These are phyloP conservation scores for Micractinium sp. DNA, from an alignment of 139 green algal species.

Conservation along the genomic window DNA sequence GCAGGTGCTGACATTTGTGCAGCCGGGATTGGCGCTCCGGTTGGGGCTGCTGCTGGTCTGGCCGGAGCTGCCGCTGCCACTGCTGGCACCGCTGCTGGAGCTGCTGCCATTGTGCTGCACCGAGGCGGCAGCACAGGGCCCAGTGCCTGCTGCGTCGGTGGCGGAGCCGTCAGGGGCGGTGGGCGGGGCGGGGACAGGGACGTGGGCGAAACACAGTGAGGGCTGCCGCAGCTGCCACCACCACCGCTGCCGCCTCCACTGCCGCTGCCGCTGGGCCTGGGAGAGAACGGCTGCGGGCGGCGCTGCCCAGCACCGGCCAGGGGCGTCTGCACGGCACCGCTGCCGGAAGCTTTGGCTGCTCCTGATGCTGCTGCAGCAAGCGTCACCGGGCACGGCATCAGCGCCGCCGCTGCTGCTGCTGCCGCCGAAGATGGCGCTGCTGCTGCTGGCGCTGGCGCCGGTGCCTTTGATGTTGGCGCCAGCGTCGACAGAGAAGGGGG, in stretches of 20 bases:
- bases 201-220: neutral
- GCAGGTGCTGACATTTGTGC: neutral
- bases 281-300: neutral
- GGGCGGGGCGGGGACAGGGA: neutral
- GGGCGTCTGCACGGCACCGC: neutral
- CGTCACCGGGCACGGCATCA: neutral
- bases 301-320: neutral
- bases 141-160: neutral
- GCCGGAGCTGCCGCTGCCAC: neutral
- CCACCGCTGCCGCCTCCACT: slow-evolving; percentile 4
- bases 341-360: neutral
- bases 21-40: neutral
- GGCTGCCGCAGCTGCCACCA: neutral
- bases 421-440: neutral
- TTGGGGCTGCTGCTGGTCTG: neutral
- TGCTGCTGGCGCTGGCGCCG: neutral
- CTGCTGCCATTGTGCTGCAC: neutral
- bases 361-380: neutral
- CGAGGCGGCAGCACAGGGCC: neutral
- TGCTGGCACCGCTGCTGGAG: neutral
- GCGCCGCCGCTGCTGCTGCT: neutral
- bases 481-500: neutral
- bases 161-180: neutral
- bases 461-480: no score
- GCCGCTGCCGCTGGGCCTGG: neutral